Evolutionary conservation across 208 protist genomes (phyloP), one percentile per base, ranked within the genome.

Genomic region (Lotmaria passim): DNA sequence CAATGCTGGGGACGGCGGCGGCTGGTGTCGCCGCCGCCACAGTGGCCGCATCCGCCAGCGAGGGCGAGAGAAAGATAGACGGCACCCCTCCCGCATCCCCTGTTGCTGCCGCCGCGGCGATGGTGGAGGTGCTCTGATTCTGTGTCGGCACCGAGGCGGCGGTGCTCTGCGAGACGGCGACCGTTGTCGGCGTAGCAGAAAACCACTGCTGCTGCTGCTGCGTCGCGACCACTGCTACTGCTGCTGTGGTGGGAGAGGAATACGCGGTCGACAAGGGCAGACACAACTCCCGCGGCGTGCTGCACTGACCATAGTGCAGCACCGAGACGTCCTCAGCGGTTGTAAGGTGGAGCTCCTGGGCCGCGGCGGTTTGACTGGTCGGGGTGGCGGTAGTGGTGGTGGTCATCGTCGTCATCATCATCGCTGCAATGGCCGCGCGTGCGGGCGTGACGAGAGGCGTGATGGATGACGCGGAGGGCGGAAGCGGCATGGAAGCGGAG

Each of bases 61-160:
- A 38, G 10, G 55, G 55, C 4, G 38, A 61, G 31, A 61, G 23
- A 44, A 61, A 47, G 1, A 61, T 23, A 33, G 55, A 47, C n/a
- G 55, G 55, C 38, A 15, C 55, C 1, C 36, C 55, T 19, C 4
- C 19, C 19, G 30, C 21, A 44, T 41, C 46, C 21, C 21, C 50
- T 10, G 26, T 6, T 7, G 60, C 31, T 10, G 34, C 61, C n/a
- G 6, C 11, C 19, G 61, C 17, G 5, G 59, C 43, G 28, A 2
- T 36, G 58, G 31, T 30, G 58, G 28, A n/a, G 34, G 58, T 34
- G 58, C 7, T 2, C 31, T 26, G 24, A n/a, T n/a, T 6, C 44
- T 23, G 11, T 24, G 36, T 12, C 36, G 6, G 36, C 36, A 14
- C 8, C 36, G 36, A 12, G 8, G 12, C 36, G 8, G 36, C 36